These are phyloP conservation scores for Raddia distichophylla DNA, from an alignment of 176 grass and related monocot species.

Conservation along the genomic window DNA sequence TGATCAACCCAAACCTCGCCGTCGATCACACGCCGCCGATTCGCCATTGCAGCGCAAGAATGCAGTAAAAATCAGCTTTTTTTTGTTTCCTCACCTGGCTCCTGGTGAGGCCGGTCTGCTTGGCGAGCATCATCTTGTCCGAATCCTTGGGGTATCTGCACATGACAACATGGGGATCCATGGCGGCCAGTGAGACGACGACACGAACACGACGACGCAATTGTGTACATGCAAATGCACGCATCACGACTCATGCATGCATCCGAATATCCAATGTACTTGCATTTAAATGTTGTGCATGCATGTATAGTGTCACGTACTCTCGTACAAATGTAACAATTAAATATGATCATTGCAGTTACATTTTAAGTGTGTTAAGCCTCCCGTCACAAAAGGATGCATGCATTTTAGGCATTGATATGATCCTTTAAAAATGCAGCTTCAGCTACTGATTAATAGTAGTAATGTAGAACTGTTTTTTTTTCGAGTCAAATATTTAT, in stretches of 20 bases:
- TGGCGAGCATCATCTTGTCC: slow-evolving; percentile 98
- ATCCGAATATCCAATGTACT: too few relatives aligned
- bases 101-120: slow-evolving; percentile 94
- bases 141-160: slow-evolving; percentile 99
- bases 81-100: slow-evolving; percentile 62
- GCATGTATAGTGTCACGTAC: too few relatives aligned
- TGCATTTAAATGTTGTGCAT: too few relatives aligned
- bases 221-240: background rate
- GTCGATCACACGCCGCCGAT: background rate
- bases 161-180: slow-evolving; percentile 42
- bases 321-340: too few relatives aligned
- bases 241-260: slow-evolving; percentile 9
- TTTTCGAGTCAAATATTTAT: too few relatives aligned
- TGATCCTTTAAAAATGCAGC: too few relatives aligned
- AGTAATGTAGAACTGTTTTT: too few relatives aligned
- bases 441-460: too few relatives aligned
- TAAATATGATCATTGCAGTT: too few relatives aligned
- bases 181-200: background rate
- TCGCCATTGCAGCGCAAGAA: background rate
- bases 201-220: slow-evolving; percentile 18
- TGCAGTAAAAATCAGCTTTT: background rate
- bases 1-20: background rate
- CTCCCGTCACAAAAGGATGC: too few relatives aligned
- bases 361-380: too few relatives aligned
- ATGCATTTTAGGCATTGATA: too few relatives aligned